Evolutionary conservation across 495 filamentous ascomycete species (phyloP), one percentile per base, ranked within the genome.

Genomic region (Xylaria bambusicola): DNA sequence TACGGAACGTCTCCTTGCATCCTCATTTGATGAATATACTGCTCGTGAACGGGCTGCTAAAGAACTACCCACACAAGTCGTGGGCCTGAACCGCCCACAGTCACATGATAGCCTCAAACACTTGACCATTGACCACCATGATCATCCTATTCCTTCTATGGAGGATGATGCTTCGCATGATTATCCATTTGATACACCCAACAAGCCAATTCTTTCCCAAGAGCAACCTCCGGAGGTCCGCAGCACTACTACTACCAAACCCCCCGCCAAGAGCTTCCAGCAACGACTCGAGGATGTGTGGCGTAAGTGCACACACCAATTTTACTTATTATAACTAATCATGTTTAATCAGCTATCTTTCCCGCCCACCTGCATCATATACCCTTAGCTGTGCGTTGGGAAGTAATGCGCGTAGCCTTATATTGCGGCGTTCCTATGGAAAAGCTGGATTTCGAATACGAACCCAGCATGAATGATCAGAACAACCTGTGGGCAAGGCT

Each of bases 351-450:
- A 80, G 77, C 77, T 9, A 62, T 56, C 36, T 69, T 74, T 33
- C 78, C 77, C 0, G 33, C 33, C 17, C 72, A 71, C 53, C 66
- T 76, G 23, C 69, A 70, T 15, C 24, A 54, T 0, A 76, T 74
- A 1, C 77, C 78, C 0, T 66, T 81, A 7, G 71, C 69, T 20
- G 65, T 81, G 35, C 69, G 71, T 10, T 81, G 78, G 78, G 78
- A 81, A 48, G 56, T 81, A 15, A 69, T 75, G 3, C 71, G 78
- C 18, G 68, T 78, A 20, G 73, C 73, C 38, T 62, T 77, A 5
- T 68, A 79, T 45, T 80, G 76, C 60, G 67, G 66, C 1, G 66
- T 79, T 21, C 60, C 69, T 47, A 64, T 74, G 20, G 66, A 75
- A 10, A 41, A 69, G 21, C 21, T 66, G 6, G 56, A 41, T 18